phyloP scores from a whole-genome alignment of 2,329 filamentous ascomycete species.

The Capronia epimyces region DNA sequence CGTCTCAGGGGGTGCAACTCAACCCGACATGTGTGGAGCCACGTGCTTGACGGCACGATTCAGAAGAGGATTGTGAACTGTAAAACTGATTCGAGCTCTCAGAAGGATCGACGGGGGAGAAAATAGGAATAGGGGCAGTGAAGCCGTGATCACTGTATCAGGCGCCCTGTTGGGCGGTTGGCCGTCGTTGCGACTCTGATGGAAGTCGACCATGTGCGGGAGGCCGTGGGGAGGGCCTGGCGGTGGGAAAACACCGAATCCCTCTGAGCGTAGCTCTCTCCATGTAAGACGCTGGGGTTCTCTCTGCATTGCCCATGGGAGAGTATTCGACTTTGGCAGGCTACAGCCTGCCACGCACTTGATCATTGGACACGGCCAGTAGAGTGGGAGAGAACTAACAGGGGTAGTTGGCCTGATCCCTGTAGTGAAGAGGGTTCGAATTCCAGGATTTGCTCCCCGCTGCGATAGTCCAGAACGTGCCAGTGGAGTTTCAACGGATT shows the following conservation, averaged over 20 bases:
- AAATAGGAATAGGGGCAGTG: not conserved
- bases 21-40: conserved; percentile 5
- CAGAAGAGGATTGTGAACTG: too few species aligned
- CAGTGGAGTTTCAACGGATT: not conserved
- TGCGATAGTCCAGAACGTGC: too few species aligned
- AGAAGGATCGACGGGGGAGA: not conserved
- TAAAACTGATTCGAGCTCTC: too few species aligned
- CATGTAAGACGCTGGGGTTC: not conserved
- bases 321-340: not conserved
- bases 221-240: not conserved
- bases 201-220: not conserved
- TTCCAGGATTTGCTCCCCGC: not conserved
- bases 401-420: not conserved
- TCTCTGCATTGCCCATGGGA: not conserved
- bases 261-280: not conserved
- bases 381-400: not conserved
- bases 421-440: not conserved
- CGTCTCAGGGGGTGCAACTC: not conserved
- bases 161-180: conserved; percentile 7
- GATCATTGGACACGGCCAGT: not conserved
- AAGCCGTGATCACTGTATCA: not conserved
- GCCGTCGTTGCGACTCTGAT: not conserved
- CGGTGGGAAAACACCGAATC: not conserved
- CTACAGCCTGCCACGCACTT: not conserved
- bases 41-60: conserved; percentile 4